phyloP scores from a whole-genome alignment of 192 early-diverging fungal genomes.

The Entomortierella beljakovae region DNA sequence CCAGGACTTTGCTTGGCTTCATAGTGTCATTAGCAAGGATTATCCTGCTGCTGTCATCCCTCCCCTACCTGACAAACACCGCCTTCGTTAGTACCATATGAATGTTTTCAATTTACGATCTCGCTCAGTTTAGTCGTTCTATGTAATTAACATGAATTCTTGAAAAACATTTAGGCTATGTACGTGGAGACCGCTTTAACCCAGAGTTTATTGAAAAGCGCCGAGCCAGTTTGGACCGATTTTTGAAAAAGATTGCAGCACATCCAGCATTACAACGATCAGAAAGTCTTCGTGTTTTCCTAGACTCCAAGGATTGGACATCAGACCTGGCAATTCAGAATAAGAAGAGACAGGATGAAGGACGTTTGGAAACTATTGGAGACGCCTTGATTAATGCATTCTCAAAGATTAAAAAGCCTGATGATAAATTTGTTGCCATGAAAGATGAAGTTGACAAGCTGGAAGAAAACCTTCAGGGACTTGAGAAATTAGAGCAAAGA shows the following conservation, averaged over 20 bases:
- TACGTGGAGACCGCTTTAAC: conserved; percentile 95
- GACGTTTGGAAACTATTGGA: conserved; percentile 84
- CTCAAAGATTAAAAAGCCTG: conserved; percentile 89
- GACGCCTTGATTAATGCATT: conserved; percentile 92
- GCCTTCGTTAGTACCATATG: conserved; percentile 71
- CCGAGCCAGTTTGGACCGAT: conserved; percentile 82
- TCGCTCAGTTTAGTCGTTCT: too few species aligned
- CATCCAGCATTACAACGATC: conserved; percentile 86
- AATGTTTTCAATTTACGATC: neutral
- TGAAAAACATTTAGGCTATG: conserved; percentile 74
- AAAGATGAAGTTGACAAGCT: conserved; percentile 84
- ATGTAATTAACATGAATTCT: too few species aligned
- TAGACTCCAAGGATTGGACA: conserved; percentile 85
- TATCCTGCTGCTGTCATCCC: conserved; percentile 87
- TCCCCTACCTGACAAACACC: conserved; percentile 92
- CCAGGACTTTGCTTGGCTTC: conserved; percentile 95
- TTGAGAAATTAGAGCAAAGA: conserved; percentile 85
- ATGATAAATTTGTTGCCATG: conserved; percentile 88
- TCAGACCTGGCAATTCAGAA: conserved; percentile 55
- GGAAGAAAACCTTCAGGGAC: conserved; percentile 86
- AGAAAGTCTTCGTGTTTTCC: conserved; percentile 78
- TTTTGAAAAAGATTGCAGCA: conserved; percentile 81
- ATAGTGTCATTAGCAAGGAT: conserved; percentile 77
- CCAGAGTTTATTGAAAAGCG: conserved; percentile 91
- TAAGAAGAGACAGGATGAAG: conserved; percentile 58